A percentile compares a stretch with the other conserved stretches of the same genome.
Conservation (phyloP, 164 flowering plant species). For the Magnolia changhungtana region DNA sequence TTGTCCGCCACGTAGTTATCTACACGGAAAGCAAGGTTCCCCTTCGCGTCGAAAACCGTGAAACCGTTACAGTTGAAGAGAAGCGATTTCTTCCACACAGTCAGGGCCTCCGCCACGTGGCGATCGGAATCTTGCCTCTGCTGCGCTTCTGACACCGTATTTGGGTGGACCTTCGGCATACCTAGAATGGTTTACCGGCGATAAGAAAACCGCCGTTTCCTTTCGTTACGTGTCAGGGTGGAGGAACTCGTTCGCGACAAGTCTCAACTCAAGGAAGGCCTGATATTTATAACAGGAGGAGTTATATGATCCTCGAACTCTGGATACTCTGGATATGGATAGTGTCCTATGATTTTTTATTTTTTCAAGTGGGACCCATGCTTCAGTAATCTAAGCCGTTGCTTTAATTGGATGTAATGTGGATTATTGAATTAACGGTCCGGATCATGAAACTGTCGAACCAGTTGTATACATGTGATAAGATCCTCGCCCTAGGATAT, state of each 20-base stretch:
- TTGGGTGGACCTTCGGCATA: constrained; percentile 7
- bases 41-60: constrained; percentile 66
- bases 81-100: constrained; percentile 89
- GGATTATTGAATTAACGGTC: too few relatives aligned
- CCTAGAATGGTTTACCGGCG: neutral
- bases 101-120: constrained; percentile 29
- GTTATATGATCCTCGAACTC: neutral
- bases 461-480: too few relatives aligned
- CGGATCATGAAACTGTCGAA: neutral
- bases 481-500: too few relatives aligned
- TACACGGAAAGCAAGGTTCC: constrained; percentile 66
- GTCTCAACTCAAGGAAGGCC: neutral
- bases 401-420: neutral
- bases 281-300: neutral
- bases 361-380: neutral
- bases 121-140: neutral
- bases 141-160: neutral
- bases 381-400: neutral
- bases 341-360: neutral
- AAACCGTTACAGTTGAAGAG: constrained; percentile 75
- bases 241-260: too few relatives aligned
- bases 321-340: neutral
- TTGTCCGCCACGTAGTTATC: constrained; percentile 59
- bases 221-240: too few relatives aligned
- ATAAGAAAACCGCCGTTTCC: neutral